Conservation (phyloP, 163 green algal genomes). For the Coccomyxa subellipsoidea region DNA sequence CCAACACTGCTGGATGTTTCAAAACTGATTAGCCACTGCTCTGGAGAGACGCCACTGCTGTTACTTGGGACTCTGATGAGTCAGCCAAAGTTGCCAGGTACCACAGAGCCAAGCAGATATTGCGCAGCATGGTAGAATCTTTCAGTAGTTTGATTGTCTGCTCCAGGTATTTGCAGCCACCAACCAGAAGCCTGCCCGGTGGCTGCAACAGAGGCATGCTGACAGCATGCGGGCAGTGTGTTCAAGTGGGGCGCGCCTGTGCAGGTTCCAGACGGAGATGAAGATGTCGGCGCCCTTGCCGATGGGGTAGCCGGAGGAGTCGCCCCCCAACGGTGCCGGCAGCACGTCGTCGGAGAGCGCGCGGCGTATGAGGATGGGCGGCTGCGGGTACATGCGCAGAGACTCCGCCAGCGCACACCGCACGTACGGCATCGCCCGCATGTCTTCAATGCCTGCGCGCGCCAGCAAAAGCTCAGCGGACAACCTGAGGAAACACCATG, state of each 20-base stretch:
- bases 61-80: too few species aligned
- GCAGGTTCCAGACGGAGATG: conserved; percentile 96
- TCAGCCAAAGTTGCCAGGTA: too few species aligned
- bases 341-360: conserved; percentile 80
- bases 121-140: too few species aligned
- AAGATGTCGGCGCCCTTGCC: conserved; percentile 92
- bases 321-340: conserved; percentile 60
- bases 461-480: not conserved
- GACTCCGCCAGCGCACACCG: conserved; percentile 70
- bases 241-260: conserved; percentile 39
- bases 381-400: conserved; percentile 94
- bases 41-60: too few species aligned
- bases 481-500: too few species aligned
- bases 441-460: conserved; percentile 61
- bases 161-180: too few species aligned
- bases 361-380: conserved; percentile 92
- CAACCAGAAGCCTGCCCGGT: too few species aligned
- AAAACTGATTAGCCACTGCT: too few species aligned
- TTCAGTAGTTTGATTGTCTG: too few species aligned
- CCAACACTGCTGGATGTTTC: too few species aligned
- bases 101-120: too few species aligned
- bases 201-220: too few species aligned
- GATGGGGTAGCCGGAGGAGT: conserved; percentile 75
- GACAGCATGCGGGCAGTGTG: not conserved
- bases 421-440: conserved; percentile 65